These are phyloP conservation scores for Nicotiana tomentosiformis DNA, from an alignment of 257 asterid genomes.

Conservation along the genomic window DNA sequence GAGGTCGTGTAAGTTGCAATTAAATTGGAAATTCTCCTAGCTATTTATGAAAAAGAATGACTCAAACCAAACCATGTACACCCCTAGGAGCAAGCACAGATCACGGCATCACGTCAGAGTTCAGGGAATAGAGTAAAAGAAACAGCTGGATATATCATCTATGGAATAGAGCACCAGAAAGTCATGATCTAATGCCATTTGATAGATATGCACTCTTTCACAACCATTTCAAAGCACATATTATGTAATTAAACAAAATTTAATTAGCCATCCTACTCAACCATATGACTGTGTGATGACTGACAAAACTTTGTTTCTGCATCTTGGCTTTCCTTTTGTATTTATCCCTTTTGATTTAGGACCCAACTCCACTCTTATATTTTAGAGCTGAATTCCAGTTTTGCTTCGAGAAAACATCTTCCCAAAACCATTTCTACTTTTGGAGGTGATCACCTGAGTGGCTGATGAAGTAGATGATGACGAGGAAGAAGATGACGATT, in stretches of 20 bases:
- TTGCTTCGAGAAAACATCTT: constrained; percentile 49
- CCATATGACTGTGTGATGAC: background rate
- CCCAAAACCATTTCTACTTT: constrained; percentile 48
- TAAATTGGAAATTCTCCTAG: too few species aligned
- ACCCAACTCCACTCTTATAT: background rate
- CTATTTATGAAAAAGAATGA: background rate
- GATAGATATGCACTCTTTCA: background rate
- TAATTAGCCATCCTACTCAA: background rate
- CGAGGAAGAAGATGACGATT: constrained; percentile 31
- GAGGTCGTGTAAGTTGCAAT: too few species aligned
- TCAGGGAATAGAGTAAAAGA: background rate
- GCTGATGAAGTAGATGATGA: constrained; percentile 37
- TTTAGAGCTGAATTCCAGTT: constrained; percentile 37
- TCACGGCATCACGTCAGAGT: background rate
- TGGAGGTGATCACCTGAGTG: constrained; percentile 23
- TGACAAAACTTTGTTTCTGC: background rate
- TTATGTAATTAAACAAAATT: background rate
- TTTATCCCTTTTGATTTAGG: background rate
- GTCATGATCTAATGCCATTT: background rate
- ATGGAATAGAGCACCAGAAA: background rate
- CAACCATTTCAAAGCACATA: background rate
- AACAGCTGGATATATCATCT: background rate
- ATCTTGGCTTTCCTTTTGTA: background rate
- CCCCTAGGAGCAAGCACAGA: background rate
- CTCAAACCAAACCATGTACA: background rate